Evolutionary conservation across 2,329 filamentous ascomycete species (phyloP).

Genomic region (Mariannaea elegans): DNA sequence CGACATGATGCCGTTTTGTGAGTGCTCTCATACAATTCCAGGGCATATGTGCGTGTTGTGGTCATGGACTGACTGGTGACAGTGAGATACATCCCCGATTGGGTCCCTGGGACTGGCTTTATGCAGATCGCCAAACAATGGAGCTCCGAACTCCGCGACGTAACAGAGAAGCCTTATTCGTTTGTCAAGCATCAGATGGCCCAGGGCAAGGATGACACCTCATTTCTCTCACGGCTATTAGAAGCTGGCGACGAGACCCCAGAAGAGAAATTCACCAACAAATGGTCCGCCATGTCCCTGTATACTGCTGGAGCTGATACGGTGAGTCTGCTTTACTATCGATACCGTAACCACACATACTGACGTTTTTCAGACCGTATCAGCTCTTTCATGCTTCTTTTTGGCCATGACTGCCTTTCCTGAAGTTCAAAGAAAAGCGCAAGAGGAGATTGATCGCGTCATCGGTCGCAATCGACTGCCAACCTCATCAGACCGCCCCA

Average conservation of each 20-base stretch:
- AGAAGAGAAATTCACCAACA: conserved; percentile 26
- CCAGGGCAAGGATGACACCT: conserved; percentile 12
- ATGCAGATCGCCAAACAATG: conserved; percentile 24
- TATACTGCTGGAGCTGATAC: conserved; percentile 35
- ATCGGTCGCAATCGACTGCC: conserved; percentile 41
- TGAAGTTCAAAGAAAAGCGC: conserved; percentile 25
- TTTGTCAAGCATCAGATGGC: conserved; percentile 30
- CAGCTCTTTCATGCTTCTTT: conserved; percentile 27
- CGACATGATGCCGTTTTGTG: conserved; percentile 29
- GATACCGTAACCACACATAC: neutral
- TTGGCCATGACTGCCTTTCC: conserved; percentile 26
- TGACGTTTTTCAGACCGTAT: conserved; percentile 23
- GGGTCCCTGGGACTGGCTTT: conserved; percentile 26
- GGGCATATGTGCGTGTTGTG: no score
- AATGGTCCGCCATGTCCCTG: conserved; percentile 31
- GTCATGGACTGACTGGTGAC: no score
- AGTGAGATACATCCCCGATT: conserved; percentile 30
- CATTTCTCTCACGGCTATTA: conserved; percentile 21
- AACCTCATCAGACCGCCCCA: conserved; percentile 29
- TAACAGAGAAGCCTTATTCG: conserved; percentile 23
- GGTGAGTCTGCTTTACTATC: neutral
- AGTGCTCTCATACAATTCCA: neutral
- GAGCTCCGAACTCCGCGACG: conserved; percentile 7
- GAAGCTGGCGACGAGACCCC: conserved; percentile 14
- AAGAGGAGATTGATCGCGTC: conserved; percentile 32